A percentile compares a stretch with the other conserved stretches of the same genome.
Evolutionary conservation across 2,329 filamentous ascomycete genomes (phyloP).

Genomic region (Septoria petroselini): DNA sequence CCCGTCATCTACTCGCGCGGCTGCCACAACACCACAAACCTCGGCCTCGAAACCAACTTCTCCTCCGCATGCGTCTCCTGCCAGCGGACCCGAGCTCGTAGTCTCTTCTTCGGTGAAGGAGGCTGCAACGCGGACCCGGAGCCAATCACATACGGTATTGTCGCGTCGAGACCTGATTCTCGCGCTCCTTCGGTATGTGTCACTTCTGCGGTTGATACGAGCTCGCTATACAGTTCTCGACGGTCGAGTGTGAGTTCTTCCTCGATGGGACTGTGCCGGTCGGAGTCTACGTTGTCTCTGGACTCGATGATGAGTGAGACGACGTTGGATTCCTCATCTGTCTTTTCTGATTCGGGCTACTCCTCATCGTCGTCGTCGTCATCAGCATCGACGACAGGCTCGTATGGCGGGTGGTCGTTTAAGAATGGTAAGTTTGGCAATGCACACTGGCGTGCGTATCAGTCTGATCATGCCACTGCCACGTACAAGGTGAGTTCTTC

Average conservation of each 20-base stretch:
- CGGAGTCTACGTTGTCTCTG: background rate
- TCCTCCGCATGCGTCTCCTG: background rate
- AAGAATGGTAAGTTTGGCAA: conserved; percentile 11
- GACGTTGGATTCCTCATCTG: background rate
- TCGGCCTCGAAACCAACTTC: conserved; percentile 5
- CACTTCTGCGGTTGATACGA: background rate
- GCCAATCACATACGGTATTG: conserved; percentile 5
- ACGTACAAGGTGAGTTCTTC: background rate
- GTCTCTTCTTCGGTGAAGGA: background rate
- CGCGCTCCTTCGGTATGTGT: background rate
- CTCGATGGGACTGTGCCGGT: background rate
- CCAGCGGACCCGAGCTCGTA: conserved; percentile 1
- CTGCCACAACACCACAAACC: conserved; percentile 7
- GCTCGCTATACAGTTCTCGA: background rate
- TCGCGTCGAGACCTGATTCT: conserved; percentile 1
- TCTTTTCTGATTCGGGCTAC: no score
- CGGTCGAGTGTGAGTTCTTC: background rate
- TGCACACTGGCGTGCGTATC: conserved; percentile 8
- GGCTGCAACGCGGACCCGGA: background rate
- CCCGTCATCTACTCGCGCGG: background rate
- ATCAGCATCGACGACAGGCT: background rate
- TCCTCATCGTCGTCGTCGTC: background rate
- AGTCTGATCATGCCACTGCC: background rate
- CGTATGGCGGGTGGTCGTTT: conserved; percentile 6
- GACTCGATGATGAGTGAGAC: background rate